These are phyloP conservation scores for Cryptococcus wingfieldii DNA, from an alignment of 1,284 basidiomycete genomes.

Conservation along the genomic window DNA sequence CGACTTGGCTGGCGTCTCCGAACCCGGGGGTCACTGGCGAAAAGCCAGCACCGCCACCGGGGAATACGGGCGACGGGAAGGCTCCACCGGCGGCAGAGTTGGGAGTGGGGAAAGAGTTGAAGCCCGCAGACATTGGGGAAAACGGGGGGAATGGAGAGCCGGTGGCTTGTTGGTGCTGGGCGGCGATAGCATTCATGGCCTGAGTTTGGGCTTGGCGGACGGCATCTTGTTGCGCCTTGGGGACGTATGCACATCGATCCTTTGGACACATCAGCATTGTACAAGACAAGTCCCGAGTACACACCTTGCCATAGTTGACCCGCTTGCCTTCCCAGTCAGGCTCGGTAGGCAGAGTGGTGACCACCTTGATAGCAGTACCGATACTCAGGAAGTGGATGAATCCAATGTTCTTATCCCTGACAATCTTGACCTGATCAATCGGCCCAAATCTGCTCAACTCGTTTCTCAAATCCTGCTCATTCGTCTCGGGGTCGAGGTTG, in stretches of 20 bases:
- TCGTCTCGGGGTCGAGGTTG: conserved; percentile 77
- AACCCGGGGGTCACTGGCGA: conserved; percentile 20
- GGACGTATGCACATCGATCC: conserved; percentile 80
- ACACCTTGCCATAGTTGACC: conserved; percentile 87
- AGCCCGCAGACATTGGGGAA: conserved; percentile 29
- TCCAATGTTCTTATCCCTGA: conserved; percentile 93
- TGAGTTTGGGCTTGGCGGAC: conserved; percentile 54
- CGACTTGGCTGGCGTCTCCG: conserved; percentile 13
- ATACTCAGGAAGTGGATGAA: conserved; percentile 96
- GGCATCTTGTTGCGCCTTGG: conserved; percentile 50
- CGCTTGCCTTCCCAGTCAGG: conserved; percentile 88
- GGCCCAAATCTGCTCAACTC: conserved; percentile 81
- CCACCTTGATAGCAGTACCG: conserved; percentile 86
- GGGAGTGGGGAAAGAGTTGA: conserved; percentile 23
- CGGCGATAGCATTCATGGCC: conserved; percentile 54
- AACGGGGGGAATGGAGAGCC: conserved; percentile 36
- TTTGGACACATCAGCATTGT: conserved; percentile 8
- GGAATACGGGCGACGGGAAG: conserved; percentile 18
- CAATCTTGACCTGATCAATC: conserved; percentile 97
- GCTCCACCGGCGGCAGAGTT: neutral
- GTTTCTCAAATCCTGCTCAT: conserved; percentile 82
- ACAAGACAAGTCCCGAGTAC: conserved; percentile 7
- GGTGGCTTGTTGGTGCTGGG: conserved; percentile 38
- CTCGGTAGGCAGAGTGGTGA: conserved; percentile 80
- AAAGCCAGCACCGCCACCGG: neutral